A percentile compares a stretch with the other conserved stretches of the same genome.
Evolutionary conservation across 192 early-diverging fungal genomes (phyloP).

Genomic region (Coemansia erecta): DNA sequence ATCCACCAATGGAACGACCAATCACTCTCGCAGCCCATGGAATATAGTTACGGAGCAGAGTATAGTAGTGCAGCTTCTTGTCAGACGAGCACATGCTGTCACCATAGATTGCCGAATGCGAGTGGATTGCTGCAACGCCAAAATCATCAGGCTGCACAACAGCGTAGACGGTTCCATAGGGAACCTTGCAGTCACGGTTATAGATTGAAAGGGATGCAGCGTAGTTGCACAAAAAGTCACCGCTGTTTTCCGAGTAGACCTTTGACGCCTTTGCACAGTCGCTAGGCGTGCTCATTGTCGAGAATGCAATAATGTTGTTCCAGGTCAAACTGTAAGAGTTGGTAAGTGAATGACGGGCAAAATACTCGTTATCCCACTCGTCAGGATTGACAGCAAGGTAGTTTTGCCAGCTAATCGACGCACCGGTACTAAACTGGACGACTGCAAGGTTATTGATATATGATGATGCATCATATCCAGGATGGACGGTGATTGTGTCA

Average conservation of each 20-base stretch:
- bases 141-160: constrained; percentile 36
- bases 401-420: constrained; percentile 14
- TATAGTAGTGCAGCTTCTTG: constrained; percentile 44
- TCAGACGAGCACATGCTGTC: constrained; percentile 29
- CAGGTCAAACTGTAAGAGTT: constrained; percentile 7
- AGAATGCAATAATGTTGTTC: constrained; percentile 24
- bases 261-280: constrained; percentile 29
- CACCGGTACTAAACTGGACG: constrained; percentile 18
- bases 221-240: constrained; percentile 45
- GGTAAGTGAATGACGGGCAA: constrained; percentile 24
- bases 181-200: constrained; percentile 23
- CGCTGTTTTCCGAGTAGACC: constrained; percentile 19
- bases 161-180: constrained; percentile 40
- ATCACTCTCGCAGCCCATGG: constrained; percentile 30
- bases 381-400: constrained; percentile 33
- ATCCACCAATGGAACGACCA: constrained; percentile 32
- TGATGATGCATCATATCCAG: constrained; percentile 14
- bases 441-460: constrained; percentile 43
- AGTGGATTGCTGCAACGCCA: constrained; percentile 27
- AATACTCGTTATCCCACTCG: constrained; percentile 29
- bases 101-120: constrained; percentile 37
- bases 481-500: constrained; percentile 22
- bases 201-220: constrained; percentile 18
- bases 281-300: constrained; percentile 16
- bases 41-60: constrained; percentile 40